phyloP scores from a whole-genome alignment of 345 rosid species.

The Gossypium stocksii region DNA sequence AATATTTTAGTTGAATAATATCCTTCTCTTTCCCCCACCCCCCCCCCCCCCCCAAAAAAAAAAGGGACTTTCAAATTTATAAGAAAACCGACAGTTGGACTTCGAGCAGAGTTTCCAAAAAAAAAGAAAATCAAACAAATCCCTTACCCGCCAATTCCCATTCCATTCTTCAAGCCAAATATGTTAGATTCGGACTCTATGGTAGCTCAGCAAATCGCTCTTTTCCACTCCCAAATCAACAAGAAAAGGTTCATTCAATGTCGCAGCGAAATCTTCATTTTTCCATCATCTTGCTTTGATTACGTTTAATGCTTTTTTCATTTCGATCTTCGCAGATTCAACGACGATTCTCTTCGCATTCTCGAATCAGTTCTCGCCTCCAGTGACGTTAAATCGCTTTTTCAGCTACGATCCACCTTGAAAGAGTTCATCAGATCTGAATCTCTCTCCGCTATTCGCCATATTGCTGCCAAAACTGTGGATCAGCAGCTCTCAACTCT shows the following conservation, averaged over 20 bases:
- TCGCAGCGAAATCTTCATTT: slow-evolving; percentile 7
- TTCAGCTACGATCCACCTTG: slow-evolving; percentile 39
- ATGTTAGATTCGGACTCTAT: slow-evolving; percentile 15
- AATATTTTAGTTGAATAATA: too few species aligned
- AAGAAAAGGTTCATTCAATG: slow-evolving; percentile 39
- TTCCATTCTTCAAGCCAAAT: neutral
- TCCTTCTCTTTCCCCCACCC: too few species aligned
- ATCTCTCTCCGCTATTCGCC: slow-evolving; percentile 32
- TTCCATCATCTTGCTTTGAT: neutral
- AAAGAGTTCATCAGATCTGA: slow-evolving; percentile 52
- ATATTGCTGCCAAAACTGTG: slow-evolving; percentile 34
- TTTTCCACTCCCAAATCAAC: slow-evolving; percentile 44
- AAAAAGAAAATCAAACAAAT: neutral
- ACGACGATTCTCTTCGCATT: slow-evolving; percentile 48
- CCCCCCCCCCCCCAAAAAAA: too few species aligned
- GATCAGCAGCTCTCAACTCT: slow-evolving; percentile 56
- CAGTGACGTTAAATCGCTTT: slow-evolving; percentile 41
- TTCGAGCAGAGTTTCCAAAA: too few species aligned
- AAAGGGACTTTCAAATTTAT: too few species aligned
- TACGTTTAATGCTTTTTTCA: neutral
- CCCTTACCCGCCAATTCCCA: slow-evolving; percentile 22
- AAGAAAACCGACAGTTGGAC: too few species aligned
- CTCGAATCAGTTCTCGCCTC: slow-evolving; percentile 54
- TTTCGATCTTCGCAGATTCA: slow-evolving; percentile 42
- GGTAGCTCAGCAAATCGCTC: slow-evolving; percentile 32